Base-by-base conservation (phyloP, 495 filamentous ascomycete genomes). In the Clohesyomyces aquaticus region DNA sequence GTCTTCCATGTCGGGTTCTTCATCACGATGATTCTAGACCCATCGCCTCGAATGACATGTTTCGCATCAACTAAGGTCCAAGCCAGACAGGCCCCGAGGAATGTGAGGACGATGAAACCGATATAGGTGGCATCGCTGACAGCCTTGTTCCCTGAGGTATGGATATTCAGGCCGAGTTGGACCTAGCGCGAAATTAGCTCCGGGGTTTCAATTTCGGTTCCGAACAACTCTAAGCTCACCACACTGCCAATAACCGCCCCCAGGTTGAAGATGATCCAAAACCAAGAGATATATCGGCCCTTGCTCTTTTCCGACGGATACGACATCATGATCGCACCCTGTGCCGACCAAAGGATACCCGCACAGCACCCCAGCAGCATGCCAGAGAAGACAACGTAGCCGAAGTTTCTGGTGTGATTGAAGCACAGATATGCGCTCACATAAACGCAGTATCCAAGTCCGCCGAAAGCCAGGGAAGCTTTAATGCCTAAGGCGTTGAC, bases 221-320 rank as follows among this genome's bases (percentile, higher is more conserved):
- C n/a, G 18, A 23, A 49, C 18, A 22, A 25, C 46, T 49, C 25
- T n/a, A n/a, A 49, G 46, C 80, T 73, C 75, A 87, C 86, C 76
- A 95, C 78, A 60, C 86, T 86, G 28, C 92, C 92, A 77, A 96
- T 90, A 55, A 96, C 92, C 70, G 85, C 93, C 63, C 93, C 93
- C 32, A 91, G 74, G 75, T 97, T 97, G 81, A 96, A 97, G 67
- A 97, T 96, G 47, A 89, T 83, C 93, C 93, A 97, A 75, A 97
- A 96, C 73, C 85, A 83, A 38, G 88, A 88, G 72, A 96, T 96
- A 71, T 89, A 97, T 38, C 88, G 84, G 45, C 93, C 93, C 77
- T 96, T 96, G 53, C 84, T 78, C 16, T 82, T 76, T 71, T 96
- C 92, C 38, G 81, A 78, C 1, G 93, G 93, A 74, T 97, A 96